Evolutionary conservation across 2,329 filamentous ascomycete species (phyloP).

Genomic region (Cryphonectria nitschkei): DNA sequence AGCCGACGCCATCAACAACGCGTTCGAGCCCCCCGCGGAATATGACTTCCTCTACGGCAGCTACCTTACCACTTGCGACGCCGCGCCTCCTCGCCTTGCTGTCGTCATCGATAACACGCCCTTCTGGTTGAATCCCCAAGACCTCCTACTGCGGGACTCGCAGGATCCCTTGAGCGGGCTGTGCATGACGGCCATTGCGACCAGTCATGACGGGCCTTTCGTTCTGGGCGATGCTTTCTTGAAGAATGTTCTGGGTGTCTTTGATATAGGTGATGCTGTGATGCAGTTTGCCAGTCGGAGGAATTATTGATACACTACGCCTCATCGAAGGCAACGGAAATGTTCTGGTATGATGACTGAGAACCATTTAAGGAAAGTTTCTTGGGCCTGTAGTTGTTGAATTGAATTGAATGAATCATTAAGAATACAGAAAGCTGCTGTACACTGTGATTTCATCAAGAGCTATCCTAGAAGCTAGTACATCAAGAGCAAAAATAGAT

Average conservation of each 20-base stretch:
- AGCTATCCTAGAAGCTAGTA: neutral
- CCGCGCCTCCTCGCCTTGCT: slow-evolving; percentile 49
- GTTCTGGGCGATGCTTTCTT: slow-evolving; percentile 56
- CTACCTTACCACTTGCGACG: slow-evolving; percentile 55
- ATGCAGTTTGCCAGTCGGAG: slow-evolving; percentile 35
- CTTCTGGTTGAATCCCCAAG: slow-evolving; percentile 53
- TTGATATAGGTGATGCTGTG: slow-evolving; percentile 36
- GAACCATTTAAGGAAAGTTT: neutral
- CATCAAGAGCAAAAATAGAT: neutral
- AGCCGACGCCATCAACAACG: slow-evolving; percentile 50
- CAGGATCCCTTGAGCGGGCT: slow-evolving; percentile 50
- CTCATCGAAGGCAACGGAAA: neutral
- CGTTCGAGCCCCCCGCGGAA: slow-evolving; percentile 51
- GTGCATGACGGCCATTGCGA: slow-evolving; percentile 53
- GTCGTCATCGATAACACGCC: slow-evolving; percentile 47
- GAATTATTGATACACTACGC: slow-evolving; percentile 29
- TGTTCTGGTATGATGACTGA: neutral
- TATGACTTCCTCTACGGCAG: slow-evolving; percentile 51
- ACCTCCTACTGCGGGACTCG: slow-evolving; percentile 50
- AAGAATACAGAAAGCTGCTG: neutral
- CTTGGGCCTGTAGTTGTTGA: neutral
- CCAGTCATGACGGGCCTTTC: slow-evolving; percentile 49
- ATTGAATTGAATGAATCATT: neutral
- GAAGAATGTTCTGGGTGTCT: slow-evolving; percentile 53
- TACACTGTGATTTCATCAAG: neutral